Base-by-base conservation (phyloP, 176 grass and related monocot species). In the Triticum timopheevii region DNA sequence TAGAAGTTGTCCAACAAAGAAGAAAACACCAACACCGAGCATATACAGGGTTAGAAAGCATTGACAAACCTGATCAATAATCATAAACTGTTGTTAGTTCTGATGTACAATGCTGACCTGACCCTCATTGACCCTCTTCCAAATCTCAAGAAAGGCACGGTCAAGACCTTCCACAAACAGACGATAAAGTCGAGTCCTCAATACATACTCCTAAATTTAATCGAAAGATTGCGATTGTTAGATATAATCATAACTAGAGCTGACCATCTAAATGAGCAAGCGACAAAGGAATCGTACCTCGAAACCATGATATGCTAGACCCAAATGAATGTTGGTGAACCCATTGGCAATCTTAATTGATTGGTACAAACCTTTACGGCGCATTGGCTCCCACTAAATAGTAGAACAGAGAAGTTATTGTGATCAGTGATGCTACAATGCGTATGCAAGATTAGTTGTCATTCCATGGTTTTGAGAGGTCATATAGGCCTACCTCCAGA, bases 71-170 rank as follows among this genome's bases (percentile, higher is more conserved):
- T 17, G 54, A 67, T 35, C 72, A 83, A 75, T 59, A 81, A 50
- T 20, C 36, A 61, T 13, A 78, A 10, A 63, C 45, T 49, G 65
- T 72, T 8, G 6, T 35, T 22, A 44, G 6, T 1, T 35, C 35
- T 23, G 11, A 17, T 45, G 66, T 1, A 40, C 16, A 40, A 68
- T 71, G 68, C n/a, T 82, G 81, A 80, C 79, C 83, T 42, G 28
- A 63, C 82, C 69, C 20, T 86, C 73, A 59, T 30, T 77, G 59
- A 74, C n/a, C 9, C 78, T 13, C 20, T 68, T 82, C 22, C 73
- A 40, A 25, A 90, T 78, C 44, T 85, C 83, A 45, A 82, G 40
- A 76, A 77, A 82, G n/a, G 75, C 25, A 68, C 47, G 36, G 24
- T 36, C 38, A 16, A 90, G 27, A 59, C 86, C 77, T 42, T 71